phyloP scores from a whole-genome alignment of 2,329 filamentous ascomycete genomes.

The Exophiala calicioides region DNA sequence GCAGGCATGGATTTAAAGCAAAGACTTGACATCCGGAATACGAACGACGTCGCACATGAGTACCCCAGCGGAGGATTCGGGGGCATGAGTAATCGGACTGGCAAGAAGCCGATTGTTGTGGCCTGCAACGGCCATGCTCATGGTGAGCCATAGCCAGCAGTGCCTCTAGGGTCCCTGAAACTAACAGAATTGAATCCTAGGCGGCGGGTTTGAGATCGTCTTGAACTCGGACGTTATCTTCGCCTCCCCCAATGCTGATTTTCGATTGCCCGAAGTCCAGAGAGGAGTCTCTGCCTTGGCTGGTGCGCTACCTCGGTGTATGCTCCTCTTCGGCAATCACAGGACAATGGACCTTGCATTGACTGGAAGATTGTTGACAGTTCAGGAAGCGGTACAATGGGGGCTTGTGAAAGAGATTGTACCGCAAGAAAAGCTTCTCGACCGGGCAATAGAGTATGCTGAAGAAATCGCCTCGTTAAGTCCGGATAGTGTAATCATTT shows the following conservation, averaged over 20 bases:
- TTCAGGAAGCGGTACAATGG: too few relatives aligned
- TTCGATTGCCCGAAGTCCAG: constrained; percentile 70
- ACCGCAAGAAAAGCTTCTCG: constrained; percentile 62
- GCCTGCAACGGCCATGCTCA: constrained; percentile 5
- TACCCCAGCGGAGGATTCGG: background rate
- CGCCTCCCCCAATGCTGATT: constrained; percentile 57
- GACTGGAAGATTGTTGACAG: too few relatives aligned
- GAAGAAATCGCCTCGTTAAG: too few relatives aligned
- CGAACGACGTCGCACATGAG: background rate
- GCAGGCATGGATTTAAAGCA: constrained; percentile 59
- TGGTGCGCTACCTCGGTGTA: constrained; percentile 65
- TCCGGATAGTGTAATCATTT: constrained; percentile 73
- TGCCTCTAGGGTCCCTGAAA: too few relatives aligned
- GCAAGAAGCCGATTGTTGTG: constrained; percentile 3
- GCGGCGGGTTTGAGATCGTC: constrained; percentile 3
- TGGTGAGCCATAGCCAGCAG: background rate
- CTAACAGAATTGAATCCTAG: too few relatives aligned
- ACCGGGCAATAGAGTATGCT: too few relatives aligned
- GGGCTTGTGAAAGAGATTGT: too few relatives aligned
- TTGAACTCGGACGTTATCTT: constrained; percentile 62
- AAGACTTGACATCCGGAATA: background rate
- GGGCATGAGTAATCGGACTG: background rate
- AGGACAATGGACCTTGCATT: too few relatives aligned
- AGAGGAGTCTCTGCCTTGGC: constrained; percentile 70
- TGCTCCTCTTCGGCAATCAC: too few relatives aligned